Base-by-base conservation (phyloP, 140 eudicot species). In the Artemisia princeps region DNA sequence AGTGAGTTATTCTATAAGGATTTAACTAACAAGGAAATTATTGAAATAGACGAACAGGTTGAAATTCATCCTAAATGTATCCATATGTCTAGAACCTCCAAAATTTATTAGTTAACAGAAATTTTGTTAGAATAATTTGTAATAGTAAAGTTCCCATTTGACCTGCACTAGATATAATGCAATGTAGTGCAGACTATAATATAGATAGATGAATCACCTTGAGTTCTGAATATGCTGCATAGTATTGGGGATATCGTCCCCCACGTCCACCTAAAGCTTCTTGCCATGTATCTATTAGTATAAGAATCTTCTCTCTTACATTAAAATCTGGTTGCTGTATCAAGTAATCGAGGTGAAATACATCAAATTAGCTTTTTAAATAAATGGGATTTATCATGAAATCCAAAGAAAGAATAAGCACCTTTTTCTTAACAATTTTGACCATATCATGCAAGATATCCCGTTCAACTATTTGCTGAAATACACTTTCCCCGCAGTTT, bases 361-460 rank as follows among this genome's bases (percentile, higher is more conserved):
- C 40, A 30, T 30, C 7, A 30, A 30, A 30, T 30, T 30, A 0
- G 40, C 40, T 4, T 4, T 30, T 3, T 26, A 30, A 30, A 30
- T 30, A 30, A 30, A 30, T 30, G 40, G 6, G 6, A 30, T 30
- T 30, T 30, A 30, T 30, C 40, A 30, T 30, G 40, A 30, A 30
- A 30, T 30, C 40, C 40, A 30, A 30, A 30, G 40, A 30, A 30
- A 30, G 6, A 30, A 30, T 30, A 30, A 30, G 40, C 69, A 87
- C 95, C 95, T 87, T 90, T 73, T 84, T 84, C 83, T 83, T 91
- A n/a, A 91, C 96, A 58, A 91, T 85, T 74, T 91, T 91, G 74
- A 91, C 96, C 98, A 91, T 91, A 6, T 87, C 98, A 58, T 80
- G 95, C 72, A 91, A 77, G 30, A 91, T 78, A 65, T 87, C 98